Evolutionary conservation across 202 grass and related monocot genomes (phyloP).

Genomic region (Brachypodium distachyon): DNA sequence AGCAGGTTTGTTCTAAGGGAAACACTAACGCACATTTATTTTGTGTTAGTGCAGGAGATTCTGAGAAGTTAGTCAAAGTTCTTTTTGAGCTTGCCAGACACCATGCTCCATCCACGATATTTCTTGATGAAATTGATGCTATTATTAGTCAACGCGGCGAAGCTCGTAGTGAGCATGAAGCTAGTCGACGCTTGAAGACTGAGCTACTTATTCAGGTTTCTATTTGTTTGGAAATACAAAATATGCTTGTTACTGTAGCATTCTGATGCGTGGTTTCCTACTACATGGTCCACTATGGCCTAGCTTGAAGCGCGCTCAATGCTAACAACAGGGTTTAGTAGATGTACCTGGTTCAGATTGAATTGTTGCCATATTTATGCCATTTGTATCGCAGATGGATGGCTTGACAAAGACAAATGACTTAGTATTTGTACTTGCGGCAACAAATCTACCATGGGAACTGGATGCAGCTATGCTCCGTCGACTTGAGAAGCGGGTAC

Average conservation of each 20-base stretch:
- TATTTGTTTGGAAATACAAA: neutral
- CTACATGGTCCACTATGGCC: neutral
- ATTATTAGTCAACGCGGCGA: conserved; percentile 93
- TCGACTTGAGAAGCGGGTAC: conserved; percentile 81
- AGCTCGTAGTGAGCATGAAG: conserved; percentile 96
- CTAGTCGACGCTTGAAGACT: conserved; percentile 84
- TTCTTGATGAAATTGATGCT: conserved; percentile 98
- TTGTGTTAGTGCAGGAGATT: conserved; percentile 57
- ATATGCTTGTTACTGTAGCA: neutral
- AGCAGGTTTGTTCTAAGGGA: neutral
- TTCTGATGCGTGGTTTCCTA: conserved; percentile 4
- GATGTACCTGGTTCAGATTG: neutral
- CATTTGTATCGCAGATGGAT: conserved; percentile 67
- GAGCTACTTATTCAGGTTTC: conserved; percentile 86
- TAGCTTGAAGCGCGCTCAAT: neutral
- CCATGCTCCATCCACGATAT: conserved; percentile 97
- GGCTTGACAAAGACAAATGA: conserved; percentile 93
- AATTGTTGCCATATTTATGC: neutral
- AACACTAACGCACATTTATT: neutral
- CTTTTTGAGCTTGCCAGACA: conserved; percentile 94
- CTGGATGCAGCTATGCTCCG: conserved; percentile 92
- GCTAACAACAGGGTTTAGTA: too few species aligned
- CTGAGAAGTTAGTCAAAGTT: conserved; percentile 93
- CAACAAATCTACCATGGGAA: conserved; percentile 96
- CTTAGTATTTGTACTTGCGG: conserved; percentile 91